These are phyloP conservation scores for Acrasis kona DNA, from an alignment of 78 protist species.

Conservation along the genomic window DNA sequence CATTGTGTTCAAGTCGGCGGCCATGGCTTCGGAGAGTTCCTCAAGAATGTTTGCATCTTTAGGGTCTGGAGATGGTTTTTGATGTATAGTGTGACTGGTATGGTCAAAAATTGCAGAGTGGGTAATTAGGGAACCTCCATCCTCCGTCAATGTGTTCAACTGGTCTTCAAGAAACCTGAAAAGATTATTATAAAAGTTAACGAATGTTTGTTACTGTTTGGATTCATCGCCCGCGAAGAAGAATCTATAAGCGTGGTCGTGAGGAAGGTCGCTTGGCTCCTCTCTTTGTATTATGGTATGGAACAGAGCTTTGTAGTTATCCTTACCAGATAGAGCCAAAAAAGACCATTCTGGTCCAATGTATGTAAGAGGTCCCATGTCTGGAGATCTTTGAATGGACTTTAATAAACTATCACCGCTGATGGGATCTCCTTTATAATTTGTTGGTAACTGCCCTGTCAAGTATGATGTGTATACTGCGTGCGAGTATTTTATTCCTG, in stretches of 20 bases:
- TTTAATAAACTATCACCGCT: neutral
- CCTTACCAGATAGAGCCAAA: neutral
- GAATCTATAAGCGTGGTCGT: neutral
- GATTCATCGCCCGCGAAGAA: neutral
- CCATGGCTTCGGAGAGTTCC: neutral
- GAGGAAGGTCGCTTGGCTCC: neutral
- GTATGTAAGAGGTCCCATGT: neutral
- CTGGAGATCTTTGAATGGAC: neutral
- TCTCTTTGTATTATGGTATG: neutral
- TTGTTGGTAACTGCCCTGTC: neutral
- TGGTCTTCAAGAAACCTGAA: neutral
- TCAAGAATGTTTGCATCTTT: neutral
- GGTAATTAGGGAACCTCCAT: neutral
- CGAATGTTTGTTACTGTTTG: neutral
- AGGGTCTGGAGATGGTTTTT: neutral
- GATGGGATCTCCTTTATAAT: neutral
- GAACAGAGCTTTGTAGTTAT: neutral
- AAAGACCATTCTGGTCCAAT: constrained; percentile 3
- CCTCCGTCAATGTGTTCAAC: neutral
- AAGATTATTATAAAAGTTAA: neutral
- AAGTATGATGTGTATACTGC: neutral
- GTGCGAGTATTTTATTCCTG: neutral
- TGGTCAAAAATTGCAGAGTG: neutral
- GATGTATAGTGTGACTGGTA: neutral
- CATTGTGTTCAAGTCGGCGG: neutral